Evolutionary conservation across 2,329 filamentous ascomycete species (phyloP), one percentile per base, ranked within the genome.

Genomic region (Teratosphaeria epicoccoides): DNA sequence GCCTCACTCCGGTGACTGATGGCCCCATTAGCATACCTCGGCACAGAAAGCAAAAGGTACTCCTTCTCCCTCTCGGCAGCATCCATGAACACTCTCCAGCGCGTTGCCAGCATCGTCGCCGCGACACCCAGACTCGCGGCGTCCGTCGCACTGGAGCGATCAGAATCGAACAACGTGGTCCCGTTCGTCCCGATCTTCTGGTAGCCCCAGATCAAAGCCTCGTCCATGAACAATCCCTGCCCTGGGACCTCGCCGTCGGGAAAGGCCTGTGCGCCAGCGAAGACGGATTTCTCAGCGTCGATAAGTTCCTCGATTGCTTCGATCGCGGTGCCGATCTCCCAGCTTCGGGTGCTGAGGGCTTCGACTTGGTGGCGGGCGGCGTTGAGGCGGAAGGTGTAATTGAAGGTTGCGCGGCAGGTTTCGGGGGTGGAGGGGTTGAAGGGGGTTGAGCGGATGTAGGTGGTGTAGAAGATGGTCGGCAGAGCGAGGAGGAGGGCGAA

Each of bases 1-100:
- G 65, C 63, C 14, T 68, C 64, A 23, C 69, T 61, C 24, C 74
- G 68, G 56, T 78, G 75, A 46, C 70, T 74, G 47, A 77, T 74
- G 2, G 75, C 74, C 25, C 71, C 71, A 51, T 76, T 75, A 14
- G 61, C 46, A 58, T 69, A 74, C 46, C 70, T 65, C 6, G 71
- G 71, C 4, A 71, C 71, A 14, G 53, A 53, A 4, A 59, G 59
- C 6, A 76, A 57, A 0, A 76, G 64, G 51, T 72, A 66, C 2
- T 71, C 53, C 33, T 68, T 63, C 59, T 77, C 73, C 17, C 70
- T 66, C 14, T 62, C 54, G 6, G 71, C 70, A 9, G 71, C 73
- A 17, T 60, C 56, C 20, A 67, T 52, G 55, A 70, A 75, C 2
- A 53, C 47, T 3, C 51, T 23, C 17, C 68, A 52, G 11, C 61